Evolutionary conservation across 108 stramenopile species (phyloP).

Genomic region (Cyclotella atomus): DNA sequence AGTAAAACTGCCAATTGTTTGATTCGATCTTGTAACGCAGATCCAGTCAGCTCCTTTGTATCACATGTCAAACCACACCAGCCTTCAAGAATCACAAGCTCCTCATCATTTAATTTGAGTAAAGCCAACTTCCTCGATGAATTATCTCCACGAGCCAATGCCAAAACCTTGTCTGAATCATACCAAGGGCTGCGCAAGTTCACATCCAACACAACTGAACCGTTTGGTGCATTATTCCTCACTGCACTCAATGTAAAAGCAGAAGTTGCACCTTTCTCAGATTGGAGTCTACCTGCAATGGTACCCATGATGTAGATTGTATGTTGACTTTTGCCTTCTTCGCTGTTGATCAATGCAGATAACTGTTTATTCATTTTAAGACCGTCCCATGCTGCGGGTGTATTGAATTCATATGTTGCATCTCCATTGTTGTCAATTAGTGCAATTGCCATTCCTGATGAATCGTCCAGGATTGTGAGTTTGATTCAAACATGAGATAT

Average conservation of each 20-base stretch:
- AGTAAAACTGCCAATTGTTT: constrained; percentile 20
- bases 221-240: constrained; percentile 35
- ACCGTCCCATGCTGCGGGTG: constrained; percentile 56
- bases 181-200: constrained; percentile 55
- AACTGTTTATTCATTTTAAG: constrained; percentile 17
- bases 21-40: constrained; percentile 32
- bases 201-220: constrained; percentile 49
- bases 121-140: constrained; percentile 31
- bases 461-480: background rate
- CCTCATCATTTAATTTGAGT: constrained; percentile 58
- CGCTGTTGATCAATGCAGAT: constrained; percentile 2
- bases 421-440: constrained; percentile 36
- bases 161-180: constrained; percentile 22
- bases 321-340: background rate
- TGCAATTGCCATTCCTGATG: constrained; percentile 42
- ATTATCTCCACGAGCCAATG: constrained; percentile 25
- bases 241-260: constrained; percentile 24
- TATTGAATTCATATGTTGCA: constrained; percentile 49
- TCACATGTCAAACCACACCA: constrained; percentile 32
- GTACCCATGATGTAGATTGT: constrained; percentile 47
- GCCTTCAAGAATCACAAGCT: constrained; percentile 28
- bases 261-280: constrained; percentile 39
- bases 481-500: background rate
- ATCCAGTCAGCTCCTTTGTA: constrained; percentile 23
- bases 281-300: constrained; percentile 32